Evolutionary conservation across 306 rosid genomes (phyloP).

Genomic region (Trifolium subterraneum): DNA sequence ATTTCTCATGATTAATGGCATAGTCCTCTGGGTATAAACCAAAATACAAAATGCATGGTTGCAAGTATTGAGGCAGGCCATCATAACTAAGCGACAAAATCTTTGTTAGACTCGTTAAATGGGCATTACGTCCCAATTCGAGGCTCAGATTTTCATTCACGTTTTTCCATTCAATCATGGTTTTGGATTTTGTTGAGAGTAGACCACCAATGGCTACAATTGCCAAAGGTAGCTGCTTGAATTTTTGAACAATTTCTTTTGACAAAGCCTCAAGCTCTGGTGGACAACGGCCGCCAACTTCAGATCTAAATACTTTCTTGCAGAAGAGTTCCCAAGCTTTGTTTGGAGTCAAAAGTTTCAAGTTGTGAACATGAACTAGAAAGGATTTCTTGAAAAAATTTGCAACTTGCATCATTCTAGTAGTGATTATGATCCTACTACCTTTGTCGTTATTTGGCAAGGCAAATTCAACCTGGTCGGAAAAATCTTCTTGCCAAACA

Average conservation of each 20-base stretch:
- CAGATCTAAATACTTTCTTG: conserved; percentile 10
- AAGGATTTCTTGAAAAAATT: conserved; percentile 9
- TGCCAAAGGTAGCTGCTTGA: conserved; percentile 21
- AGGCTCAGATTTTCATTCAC: conserved; percentile 5
- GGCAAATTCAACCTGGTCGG: conserved; percentile 7
- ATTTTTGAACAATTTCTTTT: conserved; percentile 17
- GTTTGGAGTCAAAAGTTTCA: conserved; percentile 3
- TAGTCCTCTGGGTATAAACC: conserved; percentile 8
- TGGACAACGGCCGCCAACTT: not conserved
- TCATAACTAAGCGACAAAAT: conserved; percentile 25
- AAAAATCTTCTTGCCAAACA: conserved; percentile 18
- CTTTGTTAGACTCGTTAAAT: conserved; percentile 12
- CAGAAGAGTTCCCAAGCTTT: conserved; percentile 24
- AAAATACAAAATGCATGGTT: conserved; percentile 16
- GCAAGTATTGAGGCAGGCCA: conserved; percentile 9
- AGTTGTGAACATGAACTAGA: conserved; percentile 2
- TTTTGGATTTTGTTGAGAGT: conserved; percentile 19
- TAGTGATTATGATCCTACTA: conserved; percentile 22
- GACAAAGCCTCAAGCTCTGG: not conserved
- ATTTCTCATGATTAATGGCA: not conserved
- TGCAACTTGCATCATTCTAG: conserved; percentile 19
- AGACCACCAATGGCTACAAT: conserved; percentile 31
- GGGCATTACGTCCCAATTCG: conserved; percentile 4
- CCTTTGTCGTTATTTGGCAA: not conserved
- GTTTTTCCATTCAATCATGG: not conserved